Conservation (phyloP, 257 asterid species). For the Salvia splendens region DNA sequence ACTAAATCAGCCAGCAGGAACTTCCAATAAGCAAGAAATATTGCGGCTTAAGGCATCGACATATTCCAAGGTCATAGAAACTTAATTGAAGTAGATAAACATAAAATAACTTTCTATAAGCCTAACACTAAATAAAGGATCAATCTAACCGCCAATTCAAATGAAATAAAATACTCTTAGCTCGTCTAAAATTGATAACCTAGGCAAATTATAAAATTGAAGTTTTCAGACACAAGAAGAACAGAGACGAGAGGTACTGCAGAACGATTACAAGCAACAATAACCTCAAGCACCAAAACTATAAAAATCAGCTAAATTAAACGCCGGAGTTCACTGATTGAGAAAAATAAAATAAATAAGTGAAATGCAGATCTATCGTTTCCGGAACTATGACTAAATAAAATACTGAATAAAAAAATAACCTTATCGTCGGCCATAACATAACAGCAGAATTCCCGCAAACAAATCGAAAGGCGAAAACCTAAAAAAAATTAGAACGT, state of each 20-base stretch:
- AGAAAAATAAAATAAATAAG: background rate
- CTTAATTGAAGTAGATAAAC: slow-evolving; percentile 1
- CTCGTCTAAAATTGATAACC: slow-evolving; percentile 3
- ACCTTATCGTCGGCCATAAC: slow-evolving; percentile 66
- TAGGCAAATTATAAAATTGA: background rate
- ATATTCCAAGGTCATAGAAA: slow-evolving; percentile 15
- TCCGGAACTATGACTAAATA: background rate
- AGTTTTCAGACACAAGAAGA: slow-evolving; percentile 4
- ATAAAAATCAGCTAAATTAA: slow-evolving; percentile 9
- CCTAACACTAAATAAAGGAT: background rate
- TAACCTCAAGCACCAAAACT: background rate
- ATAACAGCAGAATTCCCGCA: slow-evolving; percentile 29
- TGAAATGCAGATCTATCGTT: slow-evolving; percentile 33
- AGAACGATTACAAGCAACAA: slow-evolving; percentile 12
- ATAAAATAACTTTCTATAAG: slow-evolving; percentile 4
- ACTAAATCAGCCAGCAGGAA: slow-evolving; percentile 11
- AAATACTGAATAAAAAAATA: background rate
- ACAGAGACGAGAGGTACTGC: background rate
- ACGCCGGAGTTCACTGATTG: slow-evolving; percentile 18
- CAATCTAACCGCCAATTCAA: slow-evolving; percentile 6
- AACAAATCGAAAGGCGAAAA: slow-evolving; percentile 26
- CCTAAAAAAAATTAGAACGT: slow-evolving; percentile 22
- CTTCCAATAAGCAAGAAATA: background rate
- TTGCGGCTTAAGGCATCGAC: background rate
- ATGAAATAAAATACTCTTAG: background rate